Base-by-base conservation (phyloP, 1,284 basidiomycete species). In the Tausonia pullulans region DNA sequence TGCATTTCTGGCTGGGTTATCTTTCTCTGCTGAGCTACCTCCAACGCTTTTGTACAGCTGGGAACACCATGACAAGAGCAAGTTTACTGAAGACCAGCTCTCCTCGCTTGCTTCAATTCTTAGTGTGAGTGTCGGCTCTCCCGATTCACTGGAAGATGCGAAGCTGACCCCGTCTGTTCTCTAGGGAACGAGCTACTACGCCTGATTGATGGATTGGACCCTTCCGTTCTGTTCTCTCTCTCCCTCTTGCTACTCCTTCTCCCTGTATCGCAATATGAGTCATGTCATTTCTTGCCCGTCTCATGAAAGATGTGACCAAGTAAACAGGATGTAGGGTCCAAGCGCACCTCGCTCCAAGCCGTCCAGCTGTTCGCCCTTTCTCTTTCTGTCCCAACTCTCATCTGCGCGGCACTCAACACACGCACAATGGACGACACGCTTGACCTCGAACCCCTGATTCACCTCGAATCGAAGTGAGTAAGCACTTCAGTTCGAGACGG, bases 51-150 rank as follows among this genome's bases (percentile, higher is more conserved):
- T 56, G 13, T 50, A 63, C 67, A 67, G 27, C 65, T 71, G 90
- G 87, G 90, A 92, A 74, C 92, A 88, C 60, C 93, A 90, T 90
- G 94, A 98, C 75, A 88, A 94, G 75, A 81, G 85, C 68, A 82
- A 83, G 67, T 98, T 98, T 76, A 84, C 88, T 70, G 89, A 94
- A 74, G 92, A 95, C 72, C 91, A 95, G 73, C 75, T 93, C 53
- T 86, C 88, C 3, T 43, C 51, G 16, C 58, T 66, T 8, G 51
- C 55, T 5, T 44, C 41, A 14, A 60, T 66, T 5, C 62, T 66
- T 1, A 50, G 40, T n/a, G 27, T 27, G 27, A 27, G 27, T 27
- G 27, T 27, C 27, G 27, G 27, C 27, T 27, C 27, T 27, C 27
- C 27, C 11, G 49, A 51, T 27, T 27, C 27, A 27, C 27, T 27